phyloP scores from a whole-genome alignment of 345 rosid species.

The Eutrema yunnanense region DNA sequence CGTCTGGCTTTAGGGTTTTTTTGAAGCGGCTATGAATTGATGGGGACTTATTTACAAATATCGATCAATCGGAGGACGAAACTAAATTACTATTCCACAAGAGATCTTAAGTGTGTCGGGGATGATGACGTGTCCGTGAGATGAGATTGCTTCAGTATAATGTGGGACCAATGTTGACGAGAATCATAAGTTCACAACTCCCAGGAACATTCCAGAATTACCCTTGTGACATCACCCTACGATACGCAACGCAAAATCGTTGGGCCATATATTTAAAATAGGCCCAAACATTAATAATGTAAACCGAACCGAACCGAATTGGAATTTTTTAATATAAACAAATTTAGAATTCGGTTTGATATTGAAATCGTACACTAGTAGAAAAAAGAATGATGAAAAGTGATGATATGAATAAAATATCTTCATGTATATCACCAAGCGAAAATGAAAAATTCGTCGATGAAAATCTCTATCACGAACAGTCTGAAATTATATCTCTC shows the following conservation, averaged over 20 bases:
- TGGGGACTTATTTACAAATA: background rate
- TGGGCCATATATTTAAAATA: background rate
- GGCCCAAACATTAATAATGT: background rate
- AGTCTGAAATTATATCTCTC: background rate
- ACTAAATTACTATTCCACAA: background rate
- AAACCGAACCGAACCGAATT: background rate
- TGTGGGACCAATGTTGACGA: background rate
- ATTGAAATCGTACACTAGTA: background rate
- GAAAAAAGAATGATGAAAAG: background rate
- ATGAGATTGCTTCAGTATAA: background rate
- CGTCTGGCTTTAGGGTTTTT: background rate
- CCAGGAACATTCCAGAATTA: background rate
- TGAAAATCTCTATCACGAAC: slow-evolving; percentile 14
- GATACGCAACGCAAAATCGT: background rate
- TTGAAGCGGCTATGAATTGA: background rate
- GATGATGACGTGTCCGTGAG: background rate
- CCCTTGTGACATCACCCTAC: background rate
- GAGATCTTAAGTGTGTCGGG: background rate
- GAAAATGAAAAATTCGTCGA: background rate
- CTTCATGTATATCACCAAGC: slow-evolving; percentile 19
- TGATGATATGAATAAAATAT: background rate
- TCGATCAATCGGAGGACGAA: background rate
- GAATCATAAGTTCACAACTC: background rate
- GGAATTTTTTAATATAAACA: background rate
- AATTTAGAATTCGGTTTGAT: background rate